phyloP scores from a whole-genome alignment of 805 yeast genomes.

The Candida awuae region DNA sequence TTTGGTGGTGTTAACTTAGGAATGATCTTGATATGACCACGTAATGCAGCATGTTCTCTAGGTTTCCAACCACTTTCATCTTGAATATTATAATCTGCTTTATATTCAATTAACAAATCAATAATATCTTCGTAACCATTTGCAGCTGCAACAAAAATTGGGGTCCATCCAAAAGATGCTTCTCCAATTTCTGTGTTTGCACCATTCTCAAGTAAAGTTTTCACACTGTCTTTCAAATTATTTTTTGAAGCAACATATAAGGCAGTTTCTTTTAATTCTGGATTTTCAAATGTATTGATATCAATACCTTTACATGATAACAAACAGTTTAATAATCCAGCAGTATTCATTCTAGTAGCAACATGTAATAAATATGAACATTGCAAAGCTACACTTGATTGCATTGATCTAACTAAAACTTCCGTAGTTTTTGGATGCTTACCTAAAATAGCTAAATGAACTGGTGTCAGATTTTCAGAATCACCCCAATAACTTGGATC shows the following conservation, averaged over 20 bases:
- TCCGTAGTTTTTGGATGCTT: slow-evolving; percentile 71
- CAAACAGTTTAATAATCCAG: slow-evolving; percentile 46
- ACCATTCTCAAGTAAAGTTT: slow-evolving; percentile 43
- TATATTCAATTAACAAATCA: slow-evolving; percentile 41
- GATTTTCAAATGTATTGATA: slow-evolving; percentile 49
- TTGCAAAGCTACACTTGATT: slow-evolving; percentile 30
- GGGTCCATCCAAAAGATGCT: slow-evolving; percentile 85
- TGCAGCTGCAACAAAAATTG: slow-evolving; percentile 81
- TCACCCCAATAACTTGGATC: slow-evolving; percentile 59
- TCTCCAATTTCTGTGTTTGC: slow-evolving; percentile 78
- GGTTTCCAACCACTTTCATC: slow-evolving; percentile 96
- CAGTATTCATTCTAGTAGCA: slow-evolving; percentile 60
- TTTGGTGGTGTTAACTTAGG: slow-evolving; percentile 48
- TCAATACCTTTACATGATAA: slow-evolving; percentile 51
- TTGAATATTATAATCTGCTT: slow-evolving; percentile 45
- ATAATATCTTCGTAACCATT: slow-evolving; percentile 66
- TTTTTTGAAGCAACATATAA: slow-evolving; percentile 72
- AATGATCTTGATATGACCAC: slow-evolving; percentile 77
- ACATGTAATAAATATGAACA: slow-evolving; percentile 54
- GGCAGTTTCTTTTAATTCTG: slow-evolving; percentile 65
- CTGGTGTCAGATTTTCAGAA: slow-evolving; percentile 70
- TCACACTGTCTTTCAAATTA: slow-evolving; percentile 45
- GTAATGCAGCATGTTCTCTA: slow-evolving; percentile 88
- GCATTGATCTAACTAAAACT: slow-evolving; percentile 43
- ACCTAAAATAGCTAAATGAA: slow-evolving; percentile 77